Conservation (phyloP, 495 filamentous ascomycete species). For the Cenococcum geophilum region DNA sequence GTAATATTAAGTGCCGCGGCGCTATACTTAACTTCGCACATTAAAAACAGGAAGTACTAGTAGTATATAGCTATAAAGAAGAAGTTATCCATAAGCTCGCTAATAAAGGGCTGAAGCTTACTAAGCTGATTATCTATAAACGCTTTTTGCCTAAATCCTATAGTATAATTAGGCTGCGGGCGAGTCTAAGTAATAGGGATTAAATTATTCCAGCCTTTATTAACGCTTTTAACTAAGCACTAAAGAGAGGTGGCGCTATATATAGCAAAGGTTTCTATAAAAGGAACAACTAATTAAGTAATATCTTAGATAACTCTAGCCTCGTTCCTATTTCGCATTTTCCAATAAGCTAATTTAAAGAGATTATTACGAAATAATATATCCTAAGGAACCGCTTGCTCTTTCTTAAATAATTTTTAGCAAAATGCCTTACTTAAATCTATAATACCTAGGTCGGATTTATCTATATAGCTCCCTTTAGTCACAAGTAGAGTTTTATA, state of each 20-base stretch:
- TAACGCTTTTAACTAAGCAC: constrained; percentile 21
- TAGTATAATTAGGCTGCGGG: constrained; percentile 26
- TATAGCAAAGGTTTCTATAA: constrained; percentile 19
- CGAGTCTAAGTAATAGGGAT: constrained; percentile 23
- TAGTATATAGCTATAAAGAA: constrained; percentile 27
- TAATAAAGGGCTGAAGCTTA: constrained; percentile 11
- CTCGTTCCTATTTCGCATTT: constrained; percentile 17
- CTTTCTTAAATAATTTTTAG: constrained; percentile 14
- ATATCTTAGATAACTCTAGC: constrained; percentile 29
- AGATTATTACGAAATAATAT: constrained; percentile 25
- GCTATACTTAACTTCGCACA: constrained; percentile 39
- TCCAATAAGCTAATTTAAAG: constrained; percentile 16
- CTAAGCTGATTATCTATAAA: constrained; percentile 17
- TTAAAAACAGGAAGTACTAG: constrained; percentile 42
- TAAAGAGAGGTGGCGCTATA: constrained; percentile 19
- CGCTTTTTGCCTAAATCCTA: constrained; percentile 27
- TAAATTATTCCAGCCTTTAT: constrained; percentile 30
- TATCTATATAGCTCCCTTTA: neutral
- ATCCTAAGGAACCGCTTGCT: constrained; percentile 18
- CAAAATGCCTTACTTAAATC: constrained; percentile 22
- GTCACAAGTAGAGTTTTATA: neutral
- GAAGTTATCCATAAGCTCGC: constrained; percentile 6
- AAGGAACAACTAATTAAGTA: constrained; percentile 23
- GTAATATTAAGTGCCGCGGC: constrained; percentile 35
- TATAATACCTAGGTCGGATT: too few relatives aligned